phyloP scores from a whole-genome alignment of 352 stramenopile genomes.

The Elongisporangium undulatum region DNA sequence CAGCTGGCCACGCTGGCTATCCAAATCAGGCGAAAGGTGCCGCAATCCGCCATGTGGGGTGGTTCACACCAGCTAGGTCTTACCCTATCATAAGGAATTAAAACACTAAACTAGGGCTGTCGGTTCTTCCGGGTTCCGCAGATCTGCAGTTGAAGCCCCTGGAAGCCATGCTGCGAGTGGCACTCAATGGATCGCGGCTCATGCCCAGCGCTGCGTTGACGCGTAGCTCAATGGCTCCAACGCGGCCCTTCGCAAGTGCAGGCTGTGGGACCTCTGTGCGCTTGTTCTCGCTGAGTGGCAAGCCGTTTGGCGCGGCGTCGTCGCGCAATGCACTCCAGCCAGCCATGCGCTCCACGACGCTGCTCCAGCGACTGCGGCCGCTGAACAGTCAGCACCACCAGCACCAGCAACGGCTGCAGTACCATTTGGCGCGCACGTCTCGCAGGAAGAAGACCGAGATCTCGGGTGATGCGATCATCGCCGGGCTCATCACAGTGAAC shows the following conservation, averaged over 20 bases:
- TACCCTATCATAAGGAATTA: neutral
- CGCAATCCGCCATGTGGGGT: neutral
- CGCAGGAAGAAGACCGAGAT: constrained; percentile 13
- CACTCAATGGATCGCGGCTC: neutral
- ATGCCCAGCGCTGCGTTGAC: neutral
- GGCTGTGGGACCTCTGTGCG: neutral
- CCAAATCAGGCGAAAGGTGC: neutral
- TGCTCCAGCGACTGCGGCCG: neutral
- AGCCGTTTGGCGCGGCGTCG: neutral
- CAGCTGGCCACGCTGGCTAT: neutral
- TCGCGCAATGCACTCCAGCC: constrained; percentile 9
- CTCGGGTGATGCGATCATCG: constrained; percentile 34
- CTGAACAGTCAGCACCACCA: constrained; percentile 2
- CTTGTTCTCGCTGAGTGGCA: neutral
- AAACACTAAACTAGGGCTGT: neutral
- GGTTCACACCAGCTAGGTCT: neutral
- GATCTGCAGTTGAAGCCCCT: neutral
- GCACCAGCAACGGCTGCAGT: constrained; percentile 17
- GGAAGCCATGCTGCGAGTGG: neutral
- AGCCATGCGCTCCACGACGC: constrained; percentile 1
- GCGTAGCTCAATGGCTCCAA: neutral
- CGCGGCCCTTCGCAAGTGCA: neutral
- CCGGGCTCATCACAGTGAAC: constrained; percentile 55
- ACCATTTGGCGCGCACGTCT: constrained; percentile 12
- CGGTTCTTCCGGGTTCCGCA: neutral